Conservation (phyloP, 768 basidiomycete genomes). For the Strobilomyces echinocephalus region DNA sequence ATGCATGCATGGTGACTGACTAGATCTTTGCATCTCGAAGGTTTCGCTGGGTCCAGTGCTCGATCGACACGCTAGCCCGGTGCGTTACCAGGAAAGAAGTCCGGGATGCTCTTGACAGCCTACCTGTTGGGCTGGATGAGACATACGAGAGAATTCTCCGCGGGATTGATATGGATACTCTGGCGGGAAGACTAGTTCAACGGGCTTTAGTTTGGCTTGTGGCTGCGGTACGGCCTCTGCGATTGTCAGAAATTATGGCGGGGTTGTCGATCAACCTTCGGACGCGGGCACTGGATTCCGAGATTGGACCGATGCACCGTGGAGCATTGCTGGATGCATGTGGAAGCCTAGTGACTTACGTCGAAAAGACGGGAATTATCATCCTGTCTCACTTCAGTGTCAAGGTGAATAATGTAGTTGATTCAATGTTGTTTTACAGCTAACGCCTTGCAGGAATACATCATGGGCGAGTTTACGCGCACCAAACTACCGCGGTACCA, state of each 20-base stretch:
- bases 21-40: neutral
- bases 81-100: neutral
- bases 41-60: neutral
- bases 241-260: neutral
- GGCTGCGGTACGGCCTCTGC: slow-evolving; percentile 1
- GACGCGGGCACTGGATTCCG: neutral
- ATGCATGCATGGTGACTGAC: neutral
- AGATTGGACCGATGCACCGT: slow-evolving; percentile 2
- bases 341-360: slow-evolving; percentile 6
- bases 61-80: neutral
- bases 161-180: neutral
- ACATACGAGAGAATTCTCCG: slow-evolving; percentile 6
- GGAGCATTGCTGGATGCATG: slow-evolving; percentile 5
- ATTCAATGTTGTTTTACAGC: neutral
- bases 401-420: neutral
- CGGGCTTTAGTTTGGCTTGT: slow-evolving; percentile 2
- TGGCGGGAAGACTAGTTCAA: neutral
- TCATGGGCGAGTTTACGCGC: neutral
- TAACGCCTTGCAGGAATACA: neutral
- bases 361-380: neutral
- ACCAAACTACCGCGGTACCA: neutral
- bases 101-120: neutral
- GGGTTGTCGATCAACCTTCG: neutral
- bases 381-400: slow-evolving; percentile 5
- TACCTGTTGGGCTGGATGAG: slow-evolving; percentile 1